Evolutionary conservation across 345 rosid genomes (phyloP).

Genomic region (Eucalyptus sp.): DNA sequence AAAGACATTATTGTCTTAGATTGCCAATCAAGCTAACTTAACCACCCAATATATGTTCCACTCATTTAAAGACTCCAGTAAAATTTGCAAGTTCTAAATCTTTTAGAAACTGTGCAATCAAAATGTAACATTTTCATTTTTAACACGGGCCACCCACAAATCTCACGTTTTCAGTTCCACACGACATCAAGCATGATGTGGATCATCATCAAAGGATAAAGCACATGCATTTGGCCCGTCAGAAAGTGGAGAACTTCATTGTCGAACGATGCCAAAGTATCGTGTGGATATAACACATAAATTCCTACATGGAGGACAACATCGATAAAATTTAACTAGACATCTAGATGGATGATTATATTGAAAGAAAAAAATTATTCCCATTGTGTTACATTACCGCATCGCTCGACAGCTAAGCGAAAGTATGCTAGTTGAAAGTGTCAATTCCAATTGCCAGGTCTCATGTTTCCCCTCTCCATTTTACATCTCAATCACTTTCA

Average conservation of each 20-base stretch:
- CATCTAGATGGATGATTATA: not conserved
- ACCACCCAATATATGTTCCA: not conserved
- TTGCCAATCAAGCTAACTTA: not conserved
- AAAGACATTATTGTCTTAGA: not conserved
- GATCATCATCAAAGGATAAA: not conserved
- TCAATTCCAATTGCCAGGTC: not conserved
- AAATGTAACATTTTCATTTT: not conserved
- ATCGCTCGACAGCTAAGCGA: not conserved
- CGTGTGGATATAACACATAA: not conserved
- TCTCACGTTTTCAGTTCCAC: not conserved
- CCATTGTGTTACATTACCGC: not conserved
- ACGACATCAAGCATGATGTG: not conserved
- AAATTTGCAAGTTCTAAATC: not conserved
- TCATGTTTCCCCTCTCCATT: not conserved
- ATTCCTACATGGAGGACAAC: not conserved
- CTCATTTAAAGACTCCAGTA: not conserved
- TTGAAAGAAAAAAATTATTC: not conserved
- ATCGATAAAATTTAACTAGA: no score
- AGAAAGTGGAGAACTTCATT: not conserved
- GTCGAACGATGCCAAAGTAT: accelerated
- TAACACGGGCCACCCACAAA: not conserved
- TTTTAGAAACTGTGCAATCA: not conserved
- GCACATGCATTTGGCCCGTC: not conserved
- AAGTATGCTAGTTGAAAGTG: not conserved
- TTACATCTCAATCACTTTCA: not conserved